Evolutionary conservation across 352 stramenopile genomes (phyloP).

Genomic region (Labyrinthula sp.): DNA sequence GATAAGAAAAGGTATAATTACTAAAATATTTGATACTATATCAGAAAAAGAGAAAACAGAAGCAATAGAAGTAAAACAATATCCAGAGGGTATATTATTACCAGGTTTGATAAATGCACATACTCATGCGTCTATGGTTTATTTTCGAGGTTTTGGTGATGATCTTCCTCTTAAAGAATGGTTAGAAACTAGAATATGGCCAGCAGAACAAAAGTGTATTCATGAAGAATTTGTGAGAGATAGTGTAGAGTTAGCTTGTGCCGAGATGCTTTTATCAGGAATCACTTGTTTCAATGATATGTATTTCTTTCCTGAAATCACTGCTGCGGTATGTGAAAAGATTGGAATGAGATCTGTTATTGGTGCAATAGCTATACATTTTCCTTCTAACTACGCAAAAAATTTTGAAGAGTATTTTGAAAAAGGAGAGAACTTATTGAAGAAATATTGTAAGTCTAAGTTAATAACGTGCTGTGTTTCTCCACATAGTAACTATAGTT

Average conservation of each 20-base stretch:
- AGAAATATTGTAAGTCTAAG: slow-evolving; percentile 37
- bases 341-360: slow-evolving; percentile 44
- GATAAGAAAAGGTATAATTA: slow-evolving; percentile 44
- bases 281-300: slow-evolving; percentile 70
- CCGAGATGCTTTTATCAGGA: slow-evolving; percentile 61
- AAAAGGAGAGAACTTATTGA: slow-evolving; percentile 45
- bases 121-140: slow-evolving; percentile 56
- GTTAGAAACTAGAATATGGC: slow-evolving; percentile 51
- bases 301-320: slow-evolving; percentile 55
- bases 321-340: slow-evolving; percentile 40
- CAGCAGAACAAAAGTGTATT: slow-evolving; percentile 51
- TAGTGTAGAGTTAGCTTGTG: slow-evolving; percentile 46
- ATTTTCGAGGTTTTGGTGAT: slow-evolving; percentile 56
- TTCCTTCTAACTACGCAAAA: slow-evolving; percentile 44
- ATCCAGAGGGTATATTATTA: slow-evolving; percentile 48
- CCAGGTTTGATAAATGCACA: slow-evolving; percentile 60
- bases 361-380: slow-evolving; percentile 44
- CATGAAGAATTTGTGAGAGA: slow-evolving; percentile 46
- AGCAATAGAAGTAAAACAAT: slow-evolving; percentile 34
- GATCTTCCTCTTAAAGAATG: slow-evolving; percentile 58
- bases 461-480: slow-evolving; percentile 40
- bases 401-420: slow-evolving; percentile 47
- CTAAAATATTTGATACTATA: slow-evolving; percentile 45
- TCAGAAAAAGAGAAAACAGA: slow-evolving; percentile 36
- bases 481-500: slow-evolving; percentile 59